phyloP scores from a whole-genome alignment of 106 monocot species.

The Platanthera guangdongensis region DNA sequence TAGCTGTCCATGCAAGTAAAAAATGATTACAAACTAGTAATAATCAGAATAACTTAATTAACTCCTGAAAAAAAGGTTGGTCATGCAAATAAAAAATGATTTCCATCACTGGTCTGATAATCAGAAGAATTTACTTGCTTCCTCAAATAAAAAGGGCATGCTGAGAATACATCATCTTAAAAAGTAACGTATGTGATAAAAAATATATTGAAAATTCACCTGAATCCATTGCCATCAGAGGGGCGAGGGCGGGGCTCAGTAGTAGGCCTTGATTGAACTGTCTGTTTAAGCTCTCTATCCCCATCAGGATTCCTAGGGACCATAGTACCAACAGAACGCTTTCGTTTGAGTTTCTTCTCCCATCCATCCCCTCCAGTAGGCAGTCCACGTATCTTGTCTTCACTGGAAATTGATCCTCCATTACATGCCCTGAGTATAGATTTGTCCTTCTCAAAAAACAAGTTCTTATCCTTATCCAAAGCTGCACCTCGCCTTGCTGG shows the following conservation, averaged over 20 bases:
- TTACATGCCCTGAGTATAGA: constrained; percentile 33
- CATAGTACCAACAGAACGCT: constrained; percentile 64
- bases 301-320: constrained; percentile 43
- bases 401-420: constrained; percentile 24
- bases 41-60: not conserved
- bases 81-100: not conserved
- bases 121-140: not conserved
- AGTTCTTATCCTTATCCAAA: constrained; percentile 43
- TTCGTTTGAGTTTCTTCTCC: constrained; percentile 76
- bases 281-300: constrained; percentile 57
- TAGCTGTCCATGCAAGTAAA: not conserved
- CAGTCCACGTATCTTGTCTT: constrained; percentile 55
- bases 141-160: not conserved
- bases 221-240: constrained; percentile 43
- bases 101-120: not conserved
- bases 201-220: constrained; percentile 26
- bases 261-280: constrained; percentile 35
- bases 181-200: not conserved
- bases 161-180: not conserved
- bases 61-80: not conserved
- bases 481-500: constrained; percentile 38
- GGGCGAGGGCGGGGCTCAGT: constrained; percentile 41
- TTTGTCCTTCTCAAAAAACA: constrained; percentile 57
- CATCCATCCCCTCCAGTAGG: constrained; percentile 64
- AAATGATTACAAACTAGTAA: not conserved